These are phyloP conservation scores for Phragmites australis DNA, from an alignment of 176 grass and related monocot genomes.

Conservation along the genomic window DNA sequence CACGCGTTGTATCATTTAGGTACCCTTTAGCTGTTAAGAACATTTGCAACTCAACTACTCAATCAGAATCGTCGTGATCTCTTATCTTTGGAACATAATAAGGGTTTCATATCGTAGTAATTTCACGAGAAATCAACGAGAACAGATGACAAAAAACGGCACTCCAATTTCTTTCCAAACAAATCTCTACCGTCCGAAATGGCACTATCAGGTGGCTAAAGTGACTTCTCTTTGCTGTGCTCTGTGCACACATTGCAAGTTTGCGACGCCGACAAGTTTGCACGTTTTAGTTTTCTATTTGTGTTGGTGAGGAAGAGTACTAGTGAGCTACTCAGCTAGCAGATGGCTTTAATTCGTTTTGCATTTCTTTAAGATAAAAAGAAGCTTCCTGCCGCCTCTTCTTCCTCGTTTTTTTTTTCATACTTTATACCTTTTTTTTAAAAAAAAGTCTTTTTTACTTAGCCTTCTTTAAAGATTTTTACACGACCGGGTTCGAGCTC, in stretches of 20 bases:
- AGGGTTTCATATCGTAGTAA: neutral
- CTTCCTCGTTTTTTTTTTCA: neutral
- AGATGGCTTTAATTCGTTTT: slow-evolving; percentile 17
- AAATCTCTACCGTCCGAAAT: neutral
- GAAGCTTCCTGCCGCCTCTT: neutral
- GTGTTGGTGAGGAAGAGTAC: slow-evolving; percentile 20
- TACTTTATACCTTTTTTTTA: too few relatives aligned
- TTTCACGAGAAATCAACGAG: neutral
- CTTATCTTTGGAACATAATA: neutral
- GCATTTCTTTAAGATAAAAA: neutral
- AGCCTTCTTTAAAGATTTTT: too few relatives aligned
- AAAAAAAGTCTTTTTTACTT: too few relatives aligned
- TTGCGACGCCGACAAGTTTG: neutral
- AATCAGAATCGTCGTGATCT: neutral
- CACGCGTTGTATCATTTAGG: neutral
- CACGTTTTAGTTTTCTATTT: slow-evolving; percentile 41
- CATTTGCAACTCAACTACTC: neutral
- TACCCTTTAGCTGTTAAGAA: too few relatives aligned
- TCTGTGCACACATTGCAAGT: neutral
- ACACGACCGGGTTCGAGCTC: too few relatives aligned
- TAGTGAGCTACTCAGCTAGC: neutral
- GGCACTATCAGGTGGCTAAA: neutral
- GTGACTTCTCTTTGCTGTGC: neutral
- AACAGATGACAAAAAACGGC: too few relatives aligned
- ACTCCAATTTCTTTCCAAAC: neutral